Base-by-base conservation (phyloP, 2,329 filamentous ascomycete genomes). In the Diaporthe amygdali region DNA sequence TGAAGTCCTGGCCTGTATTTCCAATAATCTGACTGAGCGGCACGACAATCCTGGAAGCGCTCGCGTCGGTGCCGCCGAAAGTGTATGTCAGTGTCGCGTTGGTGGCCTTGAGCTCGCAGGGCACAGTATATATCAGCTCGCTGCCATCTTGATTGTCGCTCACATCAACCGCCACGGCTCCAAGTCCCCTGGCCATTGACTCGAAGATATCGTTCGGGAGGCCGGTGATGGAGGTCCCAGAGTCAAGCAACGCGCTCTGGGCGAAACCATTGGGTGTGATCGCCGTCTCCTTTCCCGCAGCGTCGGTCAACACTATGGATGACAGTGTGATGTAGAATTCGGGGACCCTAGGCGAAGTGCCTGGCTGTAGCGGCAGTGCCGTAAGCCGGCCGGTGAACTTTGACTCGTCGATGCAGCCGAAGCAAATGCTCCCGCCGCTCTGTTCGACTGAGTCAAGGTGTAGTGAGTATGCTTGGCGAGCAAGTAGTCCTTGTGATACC, bases 371-470 rank as follows among this genome's bases (percentile, higher is more conserved):
- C 3, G 54, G 54, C n/a, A 71, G 44, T 14, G 56, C 37, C 9
- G 52, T 71, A 12, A 71, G 8, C 1, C 49, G 41, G 25, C 52
- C 51, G 52, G 39, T 54, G 39, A 59, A 68, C 20, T 61, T 71
- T 44, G 61, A 51, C 27, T 55, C 41, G 32, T 71, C 61, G 5
- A 71, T 52, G 52, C 49, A 64, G 7, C 69, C 61, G 12, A 71
- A 71, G 25, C 55, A 34, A 32, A 71, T 54, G 12, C 46, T 68
- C 10, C 69, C 63, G 22, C 54, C 54, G 15, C 32, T 34, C 7
- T 59, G 54, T 14, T 59, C 54, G 20, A 59, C 54, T 7, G 54
- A 59, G 15, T 59, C 54, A 7, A 59, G 54, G 22, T 59, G 54
- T 25, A 59, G 54, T 8, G 54, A 59, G 34, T 59, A 59, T 2